Conservation (phyloP, 148 eudicot species). For the Rhododendron simsii region DNA sequence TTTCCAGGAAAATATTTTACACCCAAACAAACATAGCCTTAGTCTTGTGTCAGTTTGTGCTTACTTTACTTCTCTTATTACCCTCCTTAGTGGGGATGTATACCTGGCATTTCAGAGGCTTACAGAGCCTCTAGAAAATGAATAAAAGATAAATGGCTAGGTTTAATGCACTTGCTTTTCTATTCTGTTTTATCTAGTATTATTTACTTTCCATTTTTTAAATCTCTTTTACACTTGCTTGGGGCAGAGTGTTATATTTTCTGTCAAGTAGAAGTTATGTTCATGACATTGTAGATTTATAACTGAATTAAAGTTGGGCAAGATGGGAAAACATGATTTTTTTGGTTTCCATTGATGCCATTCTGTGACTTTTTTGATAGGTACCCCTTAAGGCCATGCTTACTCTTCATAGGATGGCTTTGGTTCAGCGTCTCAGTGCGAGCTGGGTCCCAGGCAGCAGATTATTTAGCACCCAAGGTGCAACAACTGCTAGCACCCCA, state of each 20-base stretch:
- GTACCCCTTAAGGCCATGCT: conserved; percentile 76
- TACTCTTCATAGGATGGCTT: conserved; percentile 45
- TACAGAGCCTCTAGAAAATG: neutral
- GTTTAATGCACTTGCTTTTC: neutral
- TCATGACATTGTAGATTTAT: neutral
- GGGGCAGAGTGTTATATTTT: neutral
- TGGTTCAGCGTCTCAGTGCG: conserved; percentile 32
- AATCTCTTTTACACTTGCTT: neutral
- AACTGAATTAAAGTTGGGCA: neutral
- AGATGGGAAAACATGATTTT: neutral
- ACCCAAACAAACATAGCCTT: no score
- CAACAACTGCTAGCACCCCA: conserved; percentile 64
- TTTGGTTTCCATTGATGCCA: neutral
- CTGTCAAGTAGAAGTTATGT: neutral
- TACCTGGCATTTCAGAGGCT: neutral
- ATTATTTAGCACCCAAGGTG: conserved; percentile 79
- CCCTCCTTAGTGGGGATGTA: neutral
- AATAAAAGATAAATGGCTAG: neutral
- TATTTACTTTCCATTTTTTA: neutral
- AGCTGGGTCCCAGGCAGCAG: conserved; percentile 38
- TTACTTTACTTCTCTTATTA: neutral
- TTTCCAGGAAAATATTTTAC: no score
- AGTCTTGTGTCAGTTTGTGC: neutral
- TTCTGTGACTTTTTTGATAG: conserved; percentile 29
- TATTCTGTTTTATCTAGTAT: neutral